Base-by-base conservation (phyloP, 257 asterid genomes). In the Mitragyna speciosa region DNA sequence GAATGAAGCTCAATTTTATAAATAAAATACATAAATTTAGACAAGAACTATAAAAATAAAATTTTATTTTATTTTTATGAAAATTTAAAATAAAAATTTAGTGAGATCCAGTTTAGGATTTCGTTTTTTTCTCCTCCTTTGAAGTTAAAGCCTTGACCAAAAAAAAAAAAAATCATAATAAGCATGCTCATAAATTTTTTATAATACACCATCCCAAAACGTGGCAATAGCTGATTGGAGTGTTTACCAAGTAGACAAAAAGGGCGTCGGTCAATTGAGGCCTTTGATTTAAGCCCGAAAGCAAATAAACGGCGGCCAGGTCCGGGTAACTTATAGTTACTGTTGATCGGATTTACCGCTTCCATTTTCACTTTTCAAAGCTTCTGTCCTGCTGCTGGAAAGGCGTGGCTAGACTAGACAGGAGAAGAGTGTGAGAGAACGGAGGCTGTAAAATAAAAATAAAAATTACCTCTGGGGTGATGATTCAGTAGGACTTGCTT, bases 251-350 rank as follows among this genome's bases (percentile, higher is more conserved):
- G 68, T 3, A 63, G 45, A 30, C 0, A 14, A 65, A 16, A 65
- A 31, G 81, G 71, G 81, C 81, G 70, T 79, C 69, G 51, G 63
- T 51, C 72, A 72, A 82, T 26, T 36, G 26, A 75, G 69, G 63
- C 17, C 12, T 24, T 28, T 6, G 24, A 31, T 68, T 47, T 7
- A 24, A 33, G 47, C 24, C 45, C 24, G 20, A 43, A 63, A 24
- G 39, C 36, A 41, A 68, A 76, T 33, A 73, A 75, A 83, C 41
- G 84, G 78, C 84, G 82, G 86, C 86, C 82, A 79, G 30, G 45
- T 28, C 58, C 43, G 72, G 64, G 22, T 77, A 4, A 26, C 30
- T 17, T 24, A 30, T 41, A 51, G 69, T 64, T 70, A 79, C 78
- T 41, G 65, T 70, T 20, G 76, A 41, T 68, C 30, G 72, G 68